Evolutionary conservation across 139 green algal species (phyloP), one percentile per base, ranked within the genome.

Genomic region (Chlorella sorokiniana): DNA sequence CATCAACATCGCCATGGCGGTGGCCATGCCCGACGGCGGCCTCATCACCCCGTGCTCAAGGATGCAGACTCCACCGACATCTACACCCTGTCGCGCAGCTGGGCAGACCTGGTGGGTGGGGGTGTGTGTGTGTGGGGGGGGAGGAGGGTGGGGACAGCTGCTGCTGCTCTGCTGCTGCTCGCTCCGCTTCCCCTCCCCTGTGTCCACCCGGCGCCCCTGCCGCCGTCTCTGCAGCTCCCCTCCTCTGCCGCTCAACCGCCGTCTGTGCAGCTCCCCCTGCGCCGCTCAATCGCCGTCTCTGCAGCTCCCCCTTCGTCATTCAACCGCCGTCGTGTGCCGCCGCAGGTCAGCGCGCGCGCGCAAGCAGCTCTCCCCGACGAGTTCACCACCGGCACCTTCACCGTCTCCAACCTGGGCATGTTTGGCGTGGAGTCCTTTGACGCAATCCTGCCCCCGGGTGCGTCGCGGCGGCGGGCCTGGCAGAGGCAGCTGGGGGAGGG

Each of bases 361-460:
- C 73, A 99, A 99, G 92, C 87, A 97, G 91, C 93, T 99, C 44
- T 63, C 88, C 63, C 93, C 37, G 89, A 94, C 69, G 93, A 96
- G 77, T 97, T 93, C 90, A 94, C 85, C 83, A 91, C 81, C 67
- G 96, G 95, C 71, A 99, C 92, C 81, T 99, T 99, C 93, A 98
- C 95, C 74, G 95, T 99, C 82, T 97, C 92, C 83, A 99, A 99
- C 92, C 87, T 99, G 83, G 97, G 97, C 87, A 99, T 99, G 96
- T 99, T 94, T 88, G 97, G 96, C 54, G 95, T 98, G 27, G 93
- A 98, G 79, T 85, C 79, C 18, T 99, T 99, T 82, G 96, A 98
- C 77, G 97, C 96, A 78, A 98, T 99, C 84, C 86, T 99, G 78
- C 96, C 95, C 1, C 91, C 93, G 33, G 95, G 95, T 91, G 82